A percentile compares a stretch with the other conserved stretches of the same genome.
phyloP scores from a whole-genome alignment of 1,284 basidiomycete species.

The Trametes hirsuta region DNA sequence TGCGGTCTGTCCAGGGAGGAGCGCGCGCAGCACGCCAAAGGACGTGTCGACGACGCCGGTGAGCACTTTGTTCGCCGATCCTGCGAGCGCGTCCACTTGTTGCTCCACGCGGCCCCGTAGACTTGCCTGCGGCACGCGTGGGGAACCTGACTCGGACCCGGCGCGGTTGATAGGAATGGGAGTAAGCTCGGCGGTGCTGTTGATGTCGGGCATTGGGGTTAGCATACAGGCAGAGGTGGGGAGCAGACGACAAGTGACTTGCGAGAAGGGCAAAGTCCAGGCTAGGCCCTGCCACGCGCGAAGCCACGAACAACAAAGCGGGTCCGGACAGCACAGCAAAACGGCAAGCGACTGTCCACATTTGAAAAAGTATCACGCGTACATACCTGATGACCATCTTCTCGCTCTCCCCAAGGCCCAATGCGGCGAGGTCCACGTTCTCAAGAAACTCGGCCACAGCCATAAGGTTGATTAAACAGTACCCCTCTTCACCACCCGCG shows the following conservation, averaged over 20 bases:
- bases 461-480: constrained; percentile 91
- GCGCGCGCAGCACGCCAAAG: constrained; percentile 77
- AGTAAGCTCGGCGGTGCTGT: constrained; percentile 72
- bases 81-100: constrained; percentile 82
- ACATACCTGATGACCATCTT: constrained; percentile 60
- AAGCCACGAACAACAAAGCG: background rate
- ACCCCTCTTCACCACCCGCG: constrained; percentile 83
- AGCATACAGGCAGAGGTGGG: background rate
- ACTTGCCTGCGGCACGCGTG: constrained; percentile 45
- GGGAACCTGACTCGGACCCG: constrained; percentile 34
- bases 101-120: constrained; percentile 80
- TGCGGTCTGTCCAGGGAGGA: constrained; percentile 45
- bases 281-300: constrained; percentile 1
- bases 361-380: background rate
- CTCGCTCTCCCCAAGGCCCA: constrained; percentile 75
- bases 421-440: constrained; percentile 83
- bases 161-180: constrained; percentile 66
- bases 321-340: constrained; percentile 3
- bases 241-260: constrained; percentile 8
- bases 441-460: constrained; percentile 94
- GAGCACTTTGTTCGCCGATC: constrained; percentile 84
- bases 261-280: background rate
- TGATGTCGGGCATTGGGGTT: constrained; percentile 7
- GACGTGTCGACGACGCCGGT: constrained; percentile 85
- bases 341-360: background rate